Base-by-base conservation (phyloP, 2,329 filamentous ascomycete genomes). In the Berkeleyomyces basicola region DNA sequence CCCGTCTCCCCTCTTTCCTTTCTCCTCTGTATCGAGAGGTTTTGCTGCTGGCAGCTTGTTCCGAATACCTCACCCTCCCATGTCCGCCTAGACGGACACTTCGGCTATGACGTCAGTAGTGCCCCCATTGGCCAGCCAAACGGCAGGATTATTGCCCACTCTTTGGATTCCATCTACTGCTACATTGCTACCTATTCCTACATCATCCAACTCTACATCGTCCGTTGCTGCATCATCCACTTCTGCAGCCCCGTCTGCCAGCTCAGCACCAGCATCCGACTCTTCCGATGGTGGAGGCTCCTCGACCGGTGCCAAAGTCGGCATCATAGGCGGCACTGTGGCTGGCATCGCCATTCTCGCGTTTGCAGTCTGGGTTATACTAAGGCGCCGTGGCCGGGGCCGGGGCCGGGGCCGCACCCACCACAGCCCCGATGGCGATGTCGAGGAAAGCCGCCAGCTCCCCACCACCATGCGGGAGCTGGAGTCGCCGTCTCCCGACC, bases 261-360 rank as follows among this genome's bases (percentile, higher is more conserved):
- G 31, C 31, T 14, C 49, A 4, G 6, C 6, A 37, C 4, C 23
- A 37, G 37, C 49, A 53, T 14, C 49, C 36, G 31, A 39, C 36
- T 7, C 49, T 37, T 14, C 49, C 36, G 49, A 37, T 23, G 23
- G 6, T 11, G 36, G 10, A 36, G 10, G 14, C 11, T 4, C 49
- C 37, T 37, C 72, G 2, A 70, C 69, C 0, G 78, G 76, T 33
- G 76, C 76, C 61, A 76, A 76, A 43, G 75, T 73, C 16, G 78
- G 78, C 51, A 79, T 80, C 43, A 77, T 73, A 37, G 71, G 79
- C 1, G 78, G 72, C 5, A 71, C 69, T 7, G 65, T 76, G 3
- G 71, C 70, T 4, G 72, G 72, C 10, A 68, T 80, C 5, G 67
- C 74, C 11, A 62, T 79, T 53, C 65, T 77, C 66, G 73, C 68